Evolutionary conservation across 257 asterid species (phyloP).

Genomic region (Ocimum tenuiflorum): DNA sequence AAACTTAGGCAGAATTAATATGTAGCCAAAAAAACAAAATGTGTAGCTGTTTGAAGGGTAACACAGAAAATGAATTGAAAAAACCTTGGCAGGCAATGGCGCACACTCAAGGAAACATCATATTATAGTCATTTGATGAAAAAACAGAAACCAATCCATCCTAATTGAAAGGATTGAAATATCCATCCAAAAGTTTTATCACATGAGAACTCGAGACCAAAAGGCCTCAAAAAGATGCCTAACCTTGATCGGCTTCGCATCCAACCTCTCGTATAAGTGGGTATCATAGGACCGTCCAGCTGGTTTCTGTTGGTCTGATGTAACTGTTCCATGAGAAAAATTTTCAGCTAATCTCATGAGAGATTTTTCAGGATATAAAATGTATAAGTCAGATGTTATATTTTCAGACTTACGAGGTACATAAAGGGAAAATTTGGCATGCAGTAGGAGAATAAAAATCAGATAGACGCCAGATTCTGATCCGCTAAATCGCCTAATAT

Average conservation of each 20-base stretch:
- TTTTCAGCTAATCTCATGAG: conserved; percentile 19
- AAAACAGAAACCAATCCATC: neutral
- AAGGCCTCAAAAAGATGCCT: conserved; percentile 21
- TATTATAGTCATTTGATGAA: neutral
- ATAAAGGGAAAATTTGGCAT: neutral
- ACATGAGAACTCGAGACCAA: neutral
- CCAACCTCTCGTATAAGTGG: conserved; percentile 48
- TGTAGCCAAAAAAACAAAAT: too few relatives aligned
- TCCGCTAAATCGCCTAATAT: neutral
- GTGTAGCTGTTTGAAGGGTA: too few relatives aligned
- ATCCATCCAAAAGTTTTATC: neutral
- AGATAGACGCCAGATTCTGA: conserved; percentile 4
- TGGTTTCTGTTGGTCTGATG: conserved; percentile 44
- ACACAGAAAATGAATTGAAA: neutral
- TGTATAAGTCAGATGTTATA: neutral
- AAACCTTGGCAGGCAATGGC: neutral
- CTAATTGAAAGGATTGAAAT: too few relatives aligned
- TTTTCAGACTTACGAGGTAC: neutral
- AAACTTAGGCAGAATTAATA: too few relatives aligned
- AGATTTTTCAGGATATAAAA: neutral
- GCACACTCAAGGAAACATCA: neutral
- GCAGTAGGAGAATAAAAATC: neutral
- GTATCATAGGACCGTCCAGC: conserved; percentile 43
- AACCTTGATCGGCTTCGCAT: conserved; percentile 59
- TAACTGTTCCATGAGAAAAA: conserved; percentile 36